A percentile compares a stretch with the other conserved stretches of the same genome.
These are phyloP conservation scores for Aspergillus amoenus DNA, from an alignment of 2,329 filamentous ascomycete genomes.

Conservation along the genomic window DNA sequence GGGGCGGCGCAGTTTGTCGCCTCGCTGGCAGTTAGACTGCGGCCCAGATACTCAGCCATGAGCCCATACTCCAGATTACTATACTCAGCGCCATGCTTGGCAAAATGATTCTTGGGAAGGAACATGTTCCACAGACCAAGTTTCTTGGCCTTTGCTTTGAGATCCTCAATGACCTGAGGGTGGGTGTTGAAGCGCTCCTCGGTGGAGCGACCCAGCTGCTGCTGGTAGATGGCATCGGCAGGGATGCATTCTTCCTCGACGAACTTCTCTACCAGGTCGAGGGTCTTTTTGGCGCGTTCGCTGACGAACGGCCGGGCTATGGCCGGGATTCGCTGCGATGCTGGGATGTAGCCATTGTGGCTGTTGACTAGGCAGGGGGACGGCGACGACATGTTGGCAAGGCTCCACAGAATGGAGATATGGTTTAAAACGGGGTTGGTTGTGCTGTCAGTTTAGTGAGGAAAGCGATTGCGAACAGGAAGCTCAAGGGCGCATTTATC, in stretches of 20 bases:
- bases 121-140: slow-evolving; percentile 99
- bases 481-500: too few species aligned
- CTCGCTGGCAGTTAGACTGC: slow-evolving; percentile 68
- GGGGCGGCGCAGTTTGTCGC: slow-evolving; percentile 88
- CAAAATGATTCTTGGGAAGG: slow-evolving; percentile 90
- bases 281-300: slow-evolving; percentile 76
- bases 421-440: too few species aligned
- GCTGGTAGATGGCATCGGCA: slow-evolving; percentile 75
- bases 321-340: slow-evolving; percentile 49
- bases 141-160: slow-evolving; percentile 79
- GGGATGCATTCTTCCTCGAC: slow-evolving; percentile 94
- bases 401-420: too few species aligned
- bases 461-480: too few species aligned
- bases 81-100: slow-evolving; percentile 81
- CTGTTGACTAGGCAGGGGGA: background rate
- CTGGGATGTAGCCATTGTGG: background rate
- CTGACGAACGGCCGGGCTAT: slow-evolving; percentile 68
- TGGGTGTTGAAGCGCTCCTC: slow-evolving; percentile 74
- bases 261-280: slow-evolving; percentile 89
- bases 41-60: slow-evolving; percentile 97
- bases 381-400: background rate
- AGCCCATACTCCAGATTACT: slow-evolving; percentile 94
- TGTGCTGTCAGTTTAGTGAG: too few species aligned
- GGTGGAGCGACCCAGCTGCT: slow-evolving; percentile 72
- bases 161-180: slow-evolving; percentile 78